A percentile compares a stretch with the other conserved stretches of the same genome.
These are phyloP conservation scores for Phycomyces nitens DNA, from an alignment of 192 early-diverging fungal genomes.

Conservation along the genomic window DNA sequence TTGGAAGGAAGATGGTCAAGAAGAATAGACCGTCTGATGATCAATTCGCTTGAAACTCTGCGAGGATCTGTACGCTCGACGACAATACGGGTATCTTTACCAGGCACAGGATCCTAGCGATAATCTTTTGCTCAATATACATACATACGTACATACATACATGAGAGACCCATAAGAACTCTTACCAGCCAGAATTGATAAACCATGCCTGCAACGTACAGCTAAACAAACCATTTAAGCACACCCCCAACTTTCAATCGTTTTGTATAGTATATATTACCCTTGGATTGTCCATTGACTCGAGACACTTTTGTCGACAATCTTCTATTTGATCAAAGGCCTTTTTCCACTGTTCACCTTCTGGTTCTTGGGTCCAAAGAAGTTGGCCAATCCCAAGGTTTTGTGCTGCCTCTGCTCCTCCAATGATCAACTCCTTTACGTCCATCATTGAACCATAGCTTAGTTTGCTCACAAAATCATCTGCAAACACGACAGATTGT, in stretches of 20 bases:
- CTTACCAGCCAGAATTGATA: conserved; percentile 38
- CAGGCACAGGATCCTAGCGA: conserved; percentile 25
- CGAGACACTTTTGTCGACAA: conserved; percentile 30
- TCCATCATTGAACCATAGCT: conserved; percentile 58
- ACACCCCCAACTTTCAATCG: too few species aligned
- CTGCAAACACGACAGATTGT: conserved; percentile 49
- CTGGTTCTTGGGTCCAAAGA: conserved; percentile 35
- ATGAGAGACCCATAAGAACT: not conserved
- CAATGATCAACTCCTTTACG: conserved; percentile 48
- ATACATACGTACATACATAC: not conserved
- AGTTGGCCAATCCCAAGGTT: conserved; percentile 43
- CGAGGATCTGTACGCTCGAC: conserved; percentile 27
- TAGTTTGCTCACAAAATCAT: conserved; percentile 52
- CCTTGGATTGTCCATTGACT: conserved; percentile 38
- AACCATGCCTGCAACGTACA: conserved; percentile 36
- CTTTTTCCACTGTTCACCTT: conserved; percentile 40
- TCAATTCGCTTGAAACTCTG: conserved; percentile 29
- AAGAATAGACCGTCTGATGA: conserved; percentile 30
- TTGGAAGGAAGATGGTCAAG: conserved; percentile 37
- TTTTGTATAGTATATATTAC: too few species aligned
- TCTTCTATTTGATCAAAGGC: conserved; percentile 40
- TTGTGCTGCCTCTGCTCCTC: conserved; percentile 43
- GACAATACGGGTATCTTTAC: conserved; percentile 36
- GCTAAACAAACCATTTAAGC: too few species aligned
- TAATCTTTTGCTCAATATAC: too few species aligned